Evolutionary conservation across 192 early-diverging fungal genomes (phyloP).

Genomic region (Linnemannia elongata): DNA sequence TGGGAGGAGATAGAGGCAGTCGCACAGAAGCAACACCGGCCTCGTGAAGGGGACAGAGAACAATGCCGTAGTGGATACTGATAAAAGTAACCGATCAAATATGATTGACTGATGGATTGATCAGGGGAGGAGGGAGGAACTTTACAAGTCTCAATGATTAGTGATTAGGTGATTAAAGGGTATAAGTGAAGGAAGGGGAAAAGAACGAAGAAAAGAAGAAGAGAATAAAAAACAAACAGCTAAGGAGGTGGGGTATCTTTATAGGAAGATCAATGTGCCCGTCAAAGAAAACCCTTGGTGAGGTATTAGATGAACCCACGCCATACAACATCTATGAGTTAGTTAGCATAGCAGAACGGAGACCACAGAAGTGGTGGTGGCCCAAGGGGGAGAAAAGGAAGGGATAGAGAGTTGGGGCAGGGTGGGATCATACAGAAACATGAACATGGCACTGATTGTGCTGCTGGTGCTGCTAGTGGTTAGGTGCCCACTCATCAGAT

Average conservation of each 20-base stretch:
- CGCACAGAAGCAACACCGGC: background rate
- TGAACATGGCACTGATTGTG: too few species aligned
- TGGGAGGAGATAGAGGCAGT: background rate
- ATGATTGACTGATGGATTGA: background rate
- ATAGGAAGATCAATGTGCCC: background rate
- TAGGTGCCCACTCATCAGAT: background rate
- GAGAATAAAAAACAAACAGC: background rate
- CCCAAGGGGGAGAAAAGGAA: background rate
- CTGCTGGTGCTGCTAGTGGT: background rate
- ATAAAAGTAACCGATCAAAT: background rate
- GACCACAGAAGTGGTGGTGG: too few species aligned
- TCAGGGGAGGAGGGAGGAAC: background rate
- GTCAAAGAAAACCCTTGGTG: too few species aligned
- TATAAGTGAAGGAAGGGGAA: background rate
- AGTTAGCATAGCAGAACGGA: background rate
- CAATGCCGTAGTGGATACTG: background rate
- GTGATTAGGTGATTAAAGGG: background rate
- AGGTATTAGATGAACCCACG: too few species aligned
- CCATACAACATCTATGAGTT: background rate
- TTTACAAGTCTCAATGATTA: slow-evolving; percentile 1
- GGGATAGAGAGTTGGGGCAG: background rate
- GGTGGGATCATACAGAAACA: background rate
- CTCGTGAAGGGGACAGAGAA: background rate
- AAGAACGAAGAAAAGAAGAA: background rate
- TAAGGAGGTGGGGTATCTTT: background rate